These are phyloP conservation scores for Daldinia sp. DNA, from an alignment of 2,329 filamentous ascomycete genomes.

Conservation along the genomic window DNA sequence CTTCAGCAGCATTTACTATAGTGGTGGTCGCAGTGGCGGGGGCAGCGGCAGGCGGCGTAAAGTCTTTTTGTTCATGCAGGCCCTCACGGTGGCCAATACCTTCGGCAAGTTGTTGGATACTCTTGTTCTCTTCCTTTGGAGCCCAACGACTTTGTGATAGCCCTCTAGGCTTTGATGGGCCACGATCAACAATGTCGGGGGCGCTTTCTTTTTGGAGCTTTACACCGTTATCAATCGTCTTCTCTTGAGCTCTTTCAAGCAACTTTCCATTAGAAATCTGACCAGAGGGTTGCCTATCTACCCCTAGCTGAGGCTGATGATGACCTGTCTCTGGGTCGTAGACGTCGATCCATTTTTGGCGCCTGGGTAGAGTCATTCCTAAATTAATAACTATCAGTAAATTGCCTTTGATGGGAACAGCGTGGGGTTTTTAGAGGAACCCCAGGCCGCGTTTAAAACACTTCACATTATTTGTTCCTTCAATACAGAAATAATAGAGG, in stretches of 20 bases:
- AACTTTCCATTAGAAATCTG: background rate
- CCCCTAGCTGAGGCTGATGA: background rate
- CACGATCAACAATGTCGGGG: background rate
- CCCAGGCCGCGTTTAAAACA: too few species aligned
- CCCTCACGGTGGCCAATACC: background rate
- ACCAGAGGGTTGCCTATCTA: background rate
- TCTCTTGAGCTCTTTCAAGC: background rate
- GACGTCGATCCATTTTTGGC: slow-evolving; percentile 8
- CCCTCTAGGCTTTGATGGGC: background rate
- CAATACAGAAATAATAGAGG: too few species aligned
- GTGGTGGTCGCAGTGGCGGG: too few species aligned
- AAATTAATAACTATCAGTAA: background rate
- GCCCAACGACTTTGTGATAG: background rate
- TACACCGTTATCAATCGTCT: background rate
- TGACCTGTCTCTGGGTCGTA: slow-evolving; percentile 14
- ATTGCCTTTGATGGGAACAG: background rate
- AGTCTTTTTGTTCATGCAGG: background rate
- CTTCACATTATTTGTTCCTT: too few species aligned
- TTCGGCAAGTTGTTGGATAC: background rate
- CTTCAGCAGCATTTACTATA: too few species aligned
- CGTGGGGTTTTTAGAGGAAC: too few species aligned
- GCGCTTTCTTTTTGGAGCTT: background rate
- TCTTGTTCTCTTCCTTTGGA: background rate
- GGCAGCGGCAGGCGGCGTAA: too few species aligned
- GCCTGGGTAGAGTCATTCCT: slow-evolving; percentile 1